Conservation (phyloP, 495 filamentous ascomycete genomes). For the Aspergillus coremiiformis region DNA sequence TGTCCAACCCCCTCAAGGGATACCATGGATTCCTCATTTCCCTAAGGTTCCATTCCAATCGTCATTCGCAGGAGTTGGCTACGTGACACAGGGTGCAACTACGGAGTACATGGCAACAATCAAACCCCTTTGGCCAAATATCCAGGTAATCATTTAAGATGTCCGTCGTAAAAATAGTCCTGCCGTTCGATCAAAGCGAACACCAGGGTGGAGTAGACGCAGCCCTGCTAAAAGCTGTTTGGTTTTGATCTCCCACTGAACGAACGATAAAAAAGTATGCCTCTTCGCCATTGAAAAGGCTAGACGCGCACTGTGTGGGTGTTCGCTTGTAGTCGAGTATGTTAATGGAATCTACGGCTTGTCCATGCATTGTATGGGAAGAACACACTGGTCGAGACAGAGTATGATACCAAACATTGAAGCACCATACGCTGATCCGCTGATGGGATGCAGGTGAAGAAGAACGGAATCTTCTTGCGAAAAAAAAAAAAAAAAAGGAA, state of each 20-base stretch:
- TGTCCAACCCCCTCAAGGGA: no score
- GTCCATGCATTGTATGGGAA: background rate
- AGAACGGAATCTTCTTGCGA: background rate
- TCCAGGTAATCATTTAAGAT: constrained; percentile 16
- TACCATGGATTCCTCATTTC: no score
- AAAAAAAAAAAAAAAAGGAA: background rate
- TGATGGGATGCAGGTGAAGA: background rate
- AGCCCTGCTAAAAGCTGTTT: constrained; percentile 50
- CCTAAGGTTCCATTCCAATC: no score
- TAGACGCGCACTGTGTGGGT: constrained; percentile 41
- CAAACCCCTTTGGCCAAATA: no score
- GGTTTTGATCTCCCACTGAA: constrained; percentile 49
- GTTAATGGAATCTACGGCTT: background rate
- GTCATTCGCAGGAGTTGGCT: no score
- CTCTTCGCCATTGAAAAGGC: constrained; percentile 33
- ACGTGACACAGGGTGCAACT: no score
- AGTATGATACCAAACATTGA: background rate
- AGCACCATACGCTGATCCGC: background rate
- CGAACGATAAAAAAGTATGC: constrained; percentile 42
- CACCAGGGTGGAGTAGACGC: constrained; percentile 52
- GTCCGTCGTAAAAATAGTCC: constrained; percentile 49
- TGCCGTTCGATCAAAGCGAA: constrained; percentile 36
- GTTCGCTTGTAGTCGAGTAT: background rate
- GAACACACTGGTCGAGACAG: no score
- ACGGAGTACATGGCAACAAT: background rate